Conservation (phyloP, 306 rosid genomes). For the Aeschynomene evenia region DNA sequence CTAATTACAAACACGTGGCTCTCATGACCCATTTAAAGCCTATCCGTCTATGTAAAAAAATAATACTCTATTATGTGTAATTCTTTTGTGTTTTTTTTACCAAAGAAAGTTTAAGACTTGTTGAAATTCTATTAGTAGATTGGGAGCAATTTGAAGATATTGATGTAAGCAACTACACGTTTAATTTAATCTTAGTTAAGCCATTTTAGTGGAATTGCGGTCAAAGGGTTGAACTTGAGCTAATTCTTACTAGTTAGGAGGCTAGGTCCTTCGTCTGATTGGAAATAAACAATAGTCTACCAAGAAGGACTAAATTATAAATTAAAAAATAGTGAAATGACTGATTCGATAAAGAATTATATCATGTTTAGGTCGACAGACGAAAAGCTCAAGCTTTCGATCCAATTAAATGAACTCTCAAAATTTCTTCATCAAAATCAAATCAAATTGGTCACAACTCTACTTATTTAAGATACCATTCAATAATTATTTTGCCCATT, state of each 20-base stretch:
- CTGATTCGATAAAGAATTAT: neutral
- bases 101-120: neutral
- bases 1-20: neutral
- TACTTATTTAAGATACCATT: neutral
- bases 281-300: neutral
- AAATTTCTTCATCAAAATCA: neutral
- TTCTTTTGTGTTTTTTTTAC: neutral
- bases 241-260: neutral
- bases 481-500: neutral
- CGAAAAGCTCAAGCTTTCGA: neutral
- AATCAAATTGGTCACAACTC: neutral
- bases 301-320: neutral
- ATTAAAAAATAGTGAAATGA: neutral
- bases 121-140: neutral
- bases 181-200: neutral
- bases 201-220: neutral
- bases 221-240: neutral
- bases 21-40: neutral
- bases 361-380: neutral
- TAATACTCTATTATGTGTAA: neutral
- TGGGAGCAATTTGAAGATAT: neutral
- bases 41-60: neutral
- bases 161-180: neutral
- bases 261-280: neutral
- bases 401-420: neutral